Base-by-base conservation (phyloP, 2,329 filamentous ascomycete species). In the Xylogone sp. region DNA sequence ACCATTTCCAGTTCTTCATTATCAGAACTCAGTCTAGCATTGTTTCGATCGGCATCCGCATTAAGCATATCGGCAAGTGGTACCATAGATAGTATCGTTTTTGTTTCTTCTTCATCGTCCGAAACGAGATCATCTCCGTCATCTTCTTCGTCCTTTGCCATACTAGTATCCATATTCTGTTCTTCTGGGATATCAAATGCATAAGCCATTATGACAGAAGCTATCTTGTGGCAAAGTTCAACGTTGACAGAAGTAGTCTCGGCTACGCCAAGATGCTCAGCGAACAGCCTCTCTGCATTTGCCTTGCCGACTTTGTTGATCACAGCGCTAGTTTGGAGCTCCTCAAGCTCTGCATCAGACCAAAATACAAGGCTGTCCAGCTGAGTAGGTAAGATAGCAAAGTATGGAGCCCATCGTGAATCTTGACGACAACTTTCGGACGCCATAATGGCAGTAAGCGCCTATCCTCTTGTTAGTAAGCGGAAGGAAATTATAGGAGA, bases 351-450 rank as follows among this genome's bases (percentile, higher is more conserved):
- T 8, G 72, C 68, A 2, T 76, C 68, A 18, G 75, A 73, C 86
- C 86, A 89, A 67, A 85, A 88, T 75, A 88, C 87, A 29, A 87
- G 71, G 8, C 83, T 87, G 64, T 88, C 77, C 61, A 88, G 86
- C 8, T 70, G 62, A 49, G 66, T 65, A 19, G 85, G 85, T 12
- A 88, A 71, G 45, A 88, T 69, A 48, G 74, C 69, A 56, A 87
- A 81, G 66, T 88, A 88, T 2, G 78, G 71, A 27, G 75, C 73
- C 65, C 65, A 68, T 54, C 56, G 60, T 18, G 65, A 67, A 45
- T 61, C 49, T 21, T 53, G 45, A 49, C 46, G 52, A 22, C 53
- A 43, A 42, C 53, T 56, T 59, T 65, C 59, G 13, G 51, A 48
- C 21, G 63, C 54, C 31, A 64, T 59, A 48, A 61, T 53, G n/a